These are phyloP conservation scores for Picea abies DNA, from an alignment of 83 land plant species.

Conservation along the genomic window DNA sequence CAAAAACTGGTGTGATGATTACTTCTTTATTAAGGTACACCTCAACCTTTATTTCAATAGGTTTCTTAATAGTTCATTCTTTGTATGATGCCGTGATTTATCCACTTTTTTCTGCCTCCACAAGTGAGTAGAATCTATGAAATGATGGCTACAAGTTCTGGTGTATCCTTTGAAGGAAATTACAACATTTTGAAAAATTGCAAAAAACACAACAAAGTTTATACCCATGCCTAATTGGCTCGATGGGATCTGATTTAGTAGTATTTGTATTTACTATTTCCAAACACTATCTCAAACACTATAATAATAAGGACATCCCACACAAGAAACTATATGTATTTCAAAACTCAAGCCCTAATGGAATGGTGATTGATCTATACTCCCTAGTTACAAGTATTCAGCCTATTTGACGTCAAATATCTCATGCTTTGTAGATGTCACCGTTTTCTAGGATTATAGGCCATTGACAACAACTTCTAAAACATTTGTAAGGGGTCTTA, in stretches of 20 bases:
- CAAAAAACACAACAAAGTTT: neutral
- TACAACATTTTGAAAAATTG: neutral
- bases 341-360: no score
- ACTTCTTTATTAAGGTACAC: constrained; percentile 84
- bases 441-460: no score
- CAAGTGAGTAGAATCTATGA: neutral
- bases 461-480: no score
- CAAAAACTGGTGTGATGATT: constrained; percentile 99
- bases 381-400: no score
- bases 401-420: no score
- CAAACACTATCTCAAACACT: neutral
- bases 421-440: no score
- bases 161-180: neutral
- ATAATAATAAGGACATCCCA: neutral
- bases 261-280: neutral
- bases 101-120: neutral
- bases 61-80: neutral
- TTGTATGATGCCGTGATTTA: neutral
- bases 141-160: neutral
- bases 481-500: no score
- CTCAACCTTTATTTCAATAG: neutral
- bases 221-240: neutral
- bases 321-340: no score
- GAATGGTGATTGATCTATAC: no score
- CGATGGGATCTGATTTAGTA: neutral